Evolutionary conservation across 257 asterid genomes (phyloP), one percentile per base, ranked within the genome.

Genomic region (Nicotiana obtusifolia): DNA sequence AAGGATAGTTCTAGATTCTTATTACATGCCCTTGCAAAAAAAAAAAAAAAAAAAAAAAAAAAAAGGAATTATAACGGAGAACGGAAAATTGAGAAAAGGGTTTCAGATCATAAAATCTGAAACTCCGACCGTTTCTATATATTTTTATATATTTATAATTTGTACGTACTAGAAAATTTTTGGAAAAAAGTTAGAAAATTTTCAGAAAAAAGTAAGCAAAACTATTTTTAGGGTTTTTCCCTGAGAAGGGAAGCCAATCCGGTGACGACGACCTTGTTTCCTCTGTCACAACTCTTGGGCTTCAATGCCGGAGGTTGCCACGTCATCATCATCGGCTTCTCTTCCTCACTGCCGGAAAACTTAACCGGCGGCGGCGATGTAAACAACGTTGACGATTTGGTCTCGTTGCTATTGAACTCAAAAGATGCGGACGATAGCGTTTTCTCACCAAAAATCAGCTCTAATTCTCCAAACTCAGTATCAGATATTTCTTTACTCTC

Each of bases 211-310:
- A 69, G 24, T 80, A 65, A 81, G 82, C 86, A 86, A 86, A 89
- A 82, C 49, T 41, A 47, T 80, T 59, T 76, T 90, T 67, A 93
- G 37, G 88, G 87, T 87, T 93, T 93, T 85, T 93, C 97, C 80
- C 83, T 88, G 84, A 94, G 96, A 64, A 94, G 97, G 78, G 96
- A 91, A 82, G 97, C 98, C 89, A 94, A 87, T 28, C 98, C 98
- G 82, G 97, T 88, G 81, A 93, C 92, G 85, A 93, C 83, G 68
- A 65, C 88, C 85, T 90, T 90, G 86, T 84, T 90, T 79, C 92
- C 89, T 83, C 90, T 88, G 80, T 88, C 97, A 60, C 85, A 87
- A 84, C 88, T 91, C 90, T 82, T 90, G 66, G 92, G 92, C 83
- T 82, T 92, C 73, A 90, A 87, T 85, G 92, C 95, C 90, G 95